Evolutionary conservation across 2,329 filamentous ascomycete species (phyloP), one percentile per base, ranked within the genome.

Genomic region (Colletotrichum kahawae): DNA sequence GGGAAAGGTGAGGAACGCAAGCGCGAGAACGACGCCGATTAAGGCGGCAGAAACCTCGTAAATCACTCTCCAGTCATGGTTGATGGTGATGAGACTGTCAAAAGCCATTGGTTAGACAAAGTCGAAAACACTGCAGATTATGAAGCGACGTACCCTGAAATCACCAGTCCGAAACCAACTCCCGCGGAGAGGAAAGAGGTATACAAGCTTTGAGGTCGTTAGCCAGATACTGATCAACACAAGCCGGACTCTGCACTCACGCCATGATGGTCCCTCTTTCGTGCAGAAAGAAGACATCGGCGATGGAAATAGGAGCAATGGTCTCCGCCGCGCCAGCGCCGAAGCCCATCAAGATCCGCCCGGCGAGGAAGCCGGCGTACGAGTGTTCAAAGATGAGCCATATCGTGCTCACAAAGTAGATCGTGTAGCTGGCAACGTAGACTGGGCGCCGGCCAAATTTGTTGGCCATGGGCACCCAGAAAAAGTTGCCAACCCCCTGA

Each of bases 231-330:
- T 13, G 31, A 57, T 9, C 29, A 27, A 18, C 10, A 62, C 18
- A 31, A n/a, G 38, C 27, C 43, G 31, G 16, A 51, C 7, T 34
- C n/a, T 51, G 8, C 7, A 82, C 85, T 77, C 79, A 86, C 77
- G 87, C 86, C 87, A 90, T 91, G 54, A 89, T 82, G 2, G 84
- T 81, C 2, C 88, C 89, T 67, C 90, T 83, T 78, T 92, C 87
- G 75, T 92, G 89, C 18, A 91, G 81, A 79, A 90, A 91, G 81
- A 91, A 91, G 34, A 91, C 80, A 76, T 91, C 90, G 4, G 88
- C 83, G 60, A 91, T 89, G 1, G 88, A 89, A 9, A 89, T 82
- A 1, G 88, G 89, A 2, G 87, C 86, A 60, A 88, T 82, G 1
- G 85, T 87, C 78, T 92, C 90, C 3, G 87, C 89, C 9, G 89